A percentile compares a stretch with the other conserved stretches of the same genome.
phyloP scores from a whole-genome alignment of 2,329 filamentous ascomycete genomes.

The Aspergillus luchuensis region DNA sequence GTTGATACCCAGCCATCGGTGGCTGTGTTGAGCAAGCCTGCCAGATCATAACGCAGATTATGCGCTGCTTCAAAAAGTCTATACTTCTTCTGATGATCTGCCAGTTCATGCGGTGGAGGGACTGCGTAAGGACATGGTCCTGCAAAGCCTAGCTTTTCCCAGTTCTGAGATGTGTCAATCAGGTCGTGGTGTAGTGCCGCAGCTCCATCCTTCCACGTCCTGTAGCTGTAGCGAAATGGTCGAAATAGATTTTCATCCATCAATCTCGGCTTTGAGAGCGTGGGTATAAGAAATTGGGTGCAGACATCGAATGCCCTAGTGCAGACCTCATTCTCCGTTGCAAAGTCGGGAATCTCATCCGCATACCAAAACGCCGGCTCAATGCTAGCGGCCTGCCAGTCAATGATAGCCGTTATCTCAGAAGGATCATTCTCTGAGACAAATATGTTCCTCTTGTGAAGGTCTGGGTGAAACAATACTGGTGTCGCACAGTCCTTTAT shows the following conservation, averaged over 20 bases:
- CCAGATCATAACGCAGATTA: conserved; percentile 31
- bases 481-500: conserved; percentile 33
- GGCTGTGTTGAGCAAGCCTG: conserved; percentile 33
- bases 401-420: conserved; percentile 43
- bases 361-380: conserved; percentile 46
- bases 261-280: conserved; percentile 32
- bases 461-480: conserved; percentile 43
- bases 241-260: conserved; percentile 41
- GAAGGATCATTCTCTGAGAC: conserved; percentile 43
- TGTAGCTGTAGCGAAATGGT: conserved; percentile 45
- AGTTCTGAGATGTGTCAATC: conserved; percentile 41
- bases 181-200: conserved; percentile 44
- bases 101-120: conserved; percentile 29
- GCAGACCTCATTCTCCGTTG: conserved; percentile 34
- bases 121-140: conserved; percentile 35
- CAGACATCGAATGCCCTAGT: conserved; percentile 37
- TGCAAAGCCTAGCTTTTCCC: conserved; percentile 43
- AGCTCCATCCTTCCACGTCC: conserved; percentile 46
- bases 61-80: conserved; percentile 37
- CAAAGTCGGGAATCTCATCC: conserved; percentile 45
- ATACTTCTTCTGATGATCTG: conserved; percentile 33
- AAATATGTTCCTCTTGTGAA: conserved; percentile 49
- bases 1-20: conserved; percentile 42
- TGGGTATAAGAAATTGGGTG: conserved; percentile 34
- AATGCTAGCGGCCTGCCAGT: conserved; percentile 47